Percentiles rank a stretch among this genome's conserved stretches.
These are phyloP conservation scores for Psidium friedrichsthalianum DNA, from an alignment of 345 rosid species.

Conservation along the genomic window DNA sequence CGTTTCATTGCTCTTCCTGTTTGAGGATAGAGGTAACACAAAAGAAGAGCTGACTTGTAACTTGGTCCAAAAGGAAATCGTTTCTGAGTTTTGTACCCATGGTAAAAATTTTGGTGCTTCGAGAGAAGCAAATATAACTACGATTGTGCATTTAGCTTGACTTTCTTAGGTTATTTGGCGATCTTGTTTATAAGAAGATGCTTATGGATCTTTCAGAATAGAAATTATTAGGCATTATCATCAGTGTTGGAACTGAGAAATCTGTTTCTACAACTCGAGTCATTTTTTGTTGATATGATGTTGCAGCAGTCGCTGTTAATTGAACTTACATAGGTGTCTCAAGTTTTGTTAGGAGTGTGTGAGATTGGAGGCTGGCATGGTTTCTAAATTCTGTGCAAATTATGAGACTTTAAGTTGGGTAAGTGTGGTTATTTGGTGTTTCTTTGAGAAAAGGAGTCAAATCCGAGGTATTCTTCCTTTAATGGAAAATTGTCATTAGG, in stretches of 20 bases:
- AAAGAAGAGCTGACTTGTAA: background rate
- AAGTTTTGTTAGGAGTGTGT: background rate
- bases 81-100: background rate
- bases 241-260: background rate
- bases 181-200: background rate
- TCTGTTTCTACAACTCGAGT: background rate
- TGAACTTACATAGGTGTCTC: background rate
- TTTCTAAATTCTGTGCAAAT: background rate
- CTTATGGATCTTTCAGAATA: background rate
- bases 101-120: background rate
- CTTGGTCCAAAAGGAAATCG: background rate
- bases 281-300: background rate
- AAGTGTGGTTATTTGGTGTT: background rate
- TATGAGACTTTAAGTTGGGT: background rate
- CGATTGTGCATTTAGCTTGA: background rate
- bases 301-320: background rate
- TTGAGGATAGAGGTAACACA: background rate
- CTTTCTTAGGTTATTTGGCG: background rate
- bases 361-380: background rate
- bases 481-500: background rate
- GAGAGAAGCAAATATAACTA: background rate
- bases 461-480: background rate
- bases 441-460: background rate
- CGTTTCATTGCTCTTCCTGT: background rate
- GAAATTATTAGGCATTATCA: background rate